phyloP scores from a whole-genome alignment of 129 eudicot species.

The Flaveria bidentis region DNA sequence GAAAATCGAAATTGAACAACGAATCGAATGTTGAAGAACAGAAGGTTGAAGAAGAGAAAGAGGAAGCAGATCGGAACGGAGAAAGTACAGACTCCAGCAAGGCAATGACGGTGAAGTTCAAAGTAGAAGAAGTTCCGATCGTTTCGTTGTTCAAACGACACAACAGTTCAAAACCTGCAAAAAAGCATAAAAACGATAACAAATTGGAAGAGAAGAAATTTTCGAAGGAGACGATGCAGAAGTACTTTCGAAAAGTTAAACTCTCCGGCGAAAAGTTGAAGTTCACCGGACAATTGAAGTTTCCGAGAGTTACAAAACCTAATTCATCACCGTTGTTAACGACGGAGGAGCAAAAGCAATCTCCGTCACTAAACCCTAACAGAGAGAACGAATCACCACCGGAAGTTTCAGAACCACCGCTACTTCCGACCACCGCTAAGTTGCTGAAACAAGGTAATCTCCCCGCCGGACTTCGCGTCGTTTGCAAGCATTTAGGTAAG shows the following conservation, averaged over 20 bases:
- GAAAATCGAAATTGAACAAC: slow-evolving; percentile 44
- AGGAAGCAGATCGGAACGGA: slow-evolving; percentile 1
- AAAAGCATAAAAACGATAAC: slow-evolving; percentile 12
- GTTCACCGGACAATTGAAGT: slow-evolving; percentile 48
- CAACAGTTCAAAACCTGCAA: slow-evolving; percentile 41
- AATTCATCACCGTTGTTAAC: slow-evolving; percentile 10
- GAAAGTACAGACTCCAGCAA: slow-evolving; percentile 27
- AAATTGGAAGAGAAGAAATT: slow-evolving; percentile 48
- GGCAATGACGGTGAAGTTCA: slow-evolving; percentile 60
- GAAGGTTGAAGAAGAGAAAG: slow-evolving; percentile 13
- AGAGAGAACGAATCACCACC: slow-evolving; percentile 9
- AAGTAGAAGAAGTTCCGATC: slow-evolving; percentile 57
- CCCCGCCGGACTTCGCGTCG: slow-evolving; percentile 64
- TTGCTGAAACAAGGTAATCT: slow-evolving; percentile 55
- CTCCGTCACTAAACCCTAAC: slow-evolving; percentile 23
- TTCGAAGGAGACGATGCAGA: slow-evolving; percentile 68
- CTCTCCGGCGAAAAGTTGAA: slow-evolving; percentile 70
- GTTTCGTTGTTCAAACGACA: slow-evolving; percentile 59
- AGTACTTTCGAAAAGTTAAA: slow-evolving; percentile 73
- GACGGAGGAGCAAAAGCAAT: slow-evolving; percentile 24
- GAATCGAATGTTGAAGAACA: not conserved
- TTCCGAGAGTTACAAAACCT: slow-evolving; percentile 28
- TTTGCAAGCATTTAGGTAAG: slow-evolving; percentile 72
- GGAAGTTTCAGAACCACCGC: slow-evolving; percentile 36
- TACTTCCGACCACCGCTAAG: slow-evolving; percentile 30